Conservation (phyloP, 179 eudicot genomes). For the Beta corolliflora region DNA sequence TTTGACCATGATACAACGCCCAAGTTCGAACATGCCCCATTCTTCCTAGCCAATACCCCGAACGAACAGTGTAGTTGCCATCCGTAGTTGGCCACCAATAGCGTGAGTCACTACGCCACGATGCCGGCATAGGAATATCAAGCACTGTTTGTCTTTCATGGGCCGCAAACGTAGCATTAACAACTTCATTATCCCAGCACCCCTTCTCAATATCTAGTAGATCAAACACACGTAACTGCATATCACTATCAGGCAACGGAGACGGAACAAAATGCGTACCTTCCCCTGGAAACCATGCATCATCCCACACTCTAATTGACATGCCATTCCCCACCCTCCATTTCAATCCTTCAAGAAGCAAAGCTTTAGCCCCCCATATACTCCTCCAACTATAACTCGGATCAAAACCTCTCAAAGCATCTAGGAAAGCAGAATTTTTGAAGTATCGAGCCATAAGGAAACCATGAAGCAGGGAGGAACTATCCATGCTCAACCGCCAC, state of each 20-base stretch:
- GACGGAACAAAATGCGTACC: too few relatives aligned
- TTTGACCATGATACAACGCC: not conserved
- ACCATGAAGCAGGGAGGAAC: too few relatives aligned
- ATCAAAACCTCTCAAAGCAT: too few relatives aligned
- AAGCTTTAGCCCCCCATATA: too few relatives aligned
- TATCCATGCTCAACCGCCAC: too few relatives aligned
- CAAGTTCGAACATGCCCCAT: not conserved
- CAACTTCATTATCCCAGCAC: not conserved
- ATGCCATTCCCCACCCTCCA: not conserved
- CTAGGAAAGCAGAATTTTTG: too few relatives aligned
- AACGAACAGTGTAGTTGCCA: not conserved
- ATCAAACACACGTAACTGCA: not conserved
- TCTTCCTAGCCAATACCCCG: not conserved
- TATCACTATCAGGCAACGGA: too few relatives aligned
- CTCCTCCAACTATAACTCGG: too few relatives aligned
- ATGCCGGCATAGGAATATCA: not conserved
- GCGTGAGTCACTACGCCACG: not conserved
- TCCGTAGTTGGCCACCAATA: not conserved
- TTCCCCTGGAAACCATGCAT: too few relatives aligned
- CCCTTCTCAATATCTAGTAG: not conserved
- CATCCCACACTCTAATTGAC: not conserved
- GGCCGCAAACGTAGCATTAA: not conserved
- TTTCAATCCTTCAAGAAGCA: too few relatives aligned
- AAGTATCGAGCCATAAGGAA: too few relatives aligned
- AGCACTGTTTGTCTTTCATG: not conserved